Percentiles rank a stretch among this genome's conserved stretches.
These are phyloP conservation scores for Leccinellum rugosiceps DNA, from an alignment of 768 basidiomycete genomes.

Conservation along the genomic window DNA sequence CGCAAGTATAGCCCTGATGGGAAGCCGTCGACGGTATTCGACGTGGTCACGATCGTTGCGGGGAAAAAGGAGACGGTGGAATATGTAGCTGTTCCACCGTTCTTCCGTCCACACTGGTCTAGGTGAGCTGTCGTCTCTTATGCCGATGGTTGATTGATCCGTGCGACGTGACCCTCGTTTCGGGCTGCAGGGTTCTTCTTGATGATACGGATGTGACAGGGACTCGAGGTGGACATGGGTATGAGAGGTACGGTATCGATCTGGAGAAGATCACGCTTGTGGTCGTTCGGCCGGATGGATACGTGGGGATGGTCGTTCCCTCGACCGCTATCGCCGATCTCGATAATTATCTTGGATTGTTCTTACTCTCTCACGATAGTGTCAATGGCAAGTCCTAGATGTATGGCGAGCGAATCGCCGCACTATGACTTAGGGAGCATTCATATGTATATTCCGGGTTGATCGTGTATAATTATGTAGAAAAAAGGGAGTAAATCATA, in stretches of 20 bases:
- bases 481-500: conserved; percentile 11
- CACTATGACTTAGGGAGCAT: neutral
- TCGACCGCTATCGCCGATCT: conserved; percentile 32
- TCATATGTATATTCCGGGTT: neutral
- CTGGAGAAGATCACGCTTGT: conserved; percentile 30
- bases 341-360: conserved; percentile 46
- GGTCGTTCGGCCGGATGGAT: conserved; percentile 42
- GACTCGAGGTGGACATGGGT: conserved; percentile 31
- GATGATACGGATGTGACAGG: conserved; percentile 35
- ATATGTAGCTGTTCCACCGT: neutral
- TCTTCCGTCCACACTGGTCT: conserved; percentile 35
- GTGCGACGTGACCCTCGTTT: neutral
- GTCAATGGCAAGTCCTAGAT: neutral
- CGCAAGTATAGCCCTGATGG: neutral
- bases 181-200: conserved; percentile 30
- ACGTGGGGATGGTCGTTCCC: conserved; percentile 36
- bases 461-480: conserved; percentile 25
- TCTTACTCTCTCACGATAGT: conserved; percentile 32
- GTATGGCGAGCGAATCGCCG: neutral
- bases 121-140: conserved; percentile 27
- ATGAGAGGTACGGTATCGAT: conserved; percentile 35
- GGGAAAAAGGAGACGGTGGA: neutral
- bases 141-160: neutral
- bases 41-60: neutral
- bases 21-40: neutral